Percentiles rank a stretch among this genome's conserved stretches.
These are phyloP conservation scores for Phycomyces blakesleeanus DNA, from an alignment of 192 early-diverging fungal genomes.

Conservation along the genomic window DNA sequence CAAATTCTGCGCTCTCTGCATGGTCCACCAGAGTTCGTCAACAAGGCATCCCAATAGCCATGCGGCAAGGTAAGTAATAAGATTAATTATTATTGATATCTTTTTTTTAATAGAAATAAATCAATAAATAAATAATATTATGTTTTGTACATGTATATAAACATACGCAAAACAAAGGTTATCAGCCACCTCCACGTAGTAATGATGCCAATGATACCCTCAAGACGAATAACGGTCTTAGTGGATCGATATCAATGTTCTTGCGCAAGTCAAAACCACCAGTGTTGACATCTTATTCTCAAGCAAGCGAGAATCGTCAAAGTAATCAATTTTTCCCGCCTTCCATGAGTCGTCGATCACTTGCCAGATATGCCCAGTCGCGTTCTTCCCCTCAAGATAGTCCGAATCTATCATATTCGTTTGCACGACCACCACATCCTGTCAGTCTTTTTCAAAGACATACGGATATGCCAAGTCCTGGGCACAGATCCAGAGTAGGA, in stretches of 20 bases:
- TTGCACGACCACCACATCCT: not conserved
- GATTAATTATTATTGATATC: not conserved
- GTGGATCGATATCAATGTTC: constrained; percentile 18
- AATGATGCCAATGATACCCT: not conserved
- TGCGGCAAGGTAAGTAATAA: constrained; percentile 13
- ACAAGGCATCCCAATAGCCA: constrained; percentile 13
- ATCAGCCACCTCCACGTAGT: not conserved
- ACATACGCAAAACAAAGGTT: too few species aligned
- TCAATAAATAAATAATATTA: too few species aligned
- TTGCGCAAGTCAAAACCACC: not conserved
- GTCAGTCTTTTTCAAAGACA: not conserved
- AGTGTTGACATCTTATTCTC: not conserved
- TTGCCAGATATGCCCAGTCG: not conserved
- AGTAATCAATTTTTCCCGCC: not conserved
- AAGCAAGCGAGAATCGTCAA: not conserved
- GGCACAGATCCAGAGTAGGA: not conserved
- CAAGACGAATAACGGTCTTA: constrained; percentile 9
- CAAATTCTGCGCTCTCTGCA: constrained; percentile 7
- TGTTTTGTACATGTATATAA: too few species aligned
- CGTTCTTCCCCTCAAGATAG: not conserved
- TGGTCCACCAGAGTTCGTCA: constrained; percentile 6
- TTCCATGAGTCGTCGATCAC: not conserved
- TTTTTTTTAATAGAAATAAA: too few species aligned
- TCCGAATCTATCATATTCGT: not conserved
- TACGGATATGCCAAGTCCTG: not conserved